Base-by-base conservation (phyloP, 805 yeast genomes). In the Candida patagonica region DNA sequence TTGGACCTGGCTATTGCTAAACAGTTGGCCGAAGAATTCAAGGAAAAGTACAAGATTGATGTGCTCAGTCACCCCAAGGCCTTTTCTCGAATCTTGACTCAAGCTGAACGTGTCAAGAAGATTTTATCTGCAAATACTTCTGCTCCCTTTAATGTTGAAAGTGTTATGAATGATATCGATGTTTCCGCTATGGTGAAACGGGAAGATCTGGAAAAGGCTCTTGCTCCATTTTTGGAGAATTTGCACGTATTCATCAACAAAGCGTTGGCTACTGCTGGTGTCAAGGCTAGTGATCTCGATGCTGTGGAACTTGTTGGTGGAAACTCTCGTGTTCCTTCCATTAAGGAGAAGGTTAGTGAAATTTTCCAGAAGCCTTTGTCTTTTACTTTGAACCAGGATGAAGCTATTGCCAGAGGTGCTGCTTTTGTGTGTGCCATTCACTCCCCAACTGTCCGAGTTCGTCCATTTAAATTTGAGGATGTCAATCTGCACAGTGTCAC, bases 361-460 rank as follows among this genome's bases (percentile, higher is more conserved):
- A 71, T 83, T 50, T 86, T 92, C 62, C 84, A 84, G 63, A 83
- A 83, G 70, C 80, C 70, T 55, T 72, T 92, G 61, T 84, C 96
- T 30, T 82, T 83, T 72, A 94, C 97, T 54, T 77, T 94, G 68
- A 92, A 92, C 76, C 96, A 88, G 71, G 99, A 92, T 62, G 99
- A 92, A 74, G 96, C 98, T 48, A 82, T 89, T 62, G 97, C 98
- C 42, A 85, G 89, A 67, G 99, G 99, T 72, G 94, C 95, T 56
- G 96, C 98, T 36, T 92, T 92, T 68, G 83, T 92, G 59, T 92
- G 98, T 67, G 99, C 98, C 53, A 84, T 87, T 70, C 97, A 88
- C 74, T 89, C 97, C 26, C 98, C 98, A 67, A 88, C 96, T 50
- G 78, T 92, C 57, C 84, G 98, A 71, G 98, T 92, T 40, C 83